Evolutionary conservation across 139 green algal genomes (phyloP).

Genomic region (Chlorella sp.): DNA sequence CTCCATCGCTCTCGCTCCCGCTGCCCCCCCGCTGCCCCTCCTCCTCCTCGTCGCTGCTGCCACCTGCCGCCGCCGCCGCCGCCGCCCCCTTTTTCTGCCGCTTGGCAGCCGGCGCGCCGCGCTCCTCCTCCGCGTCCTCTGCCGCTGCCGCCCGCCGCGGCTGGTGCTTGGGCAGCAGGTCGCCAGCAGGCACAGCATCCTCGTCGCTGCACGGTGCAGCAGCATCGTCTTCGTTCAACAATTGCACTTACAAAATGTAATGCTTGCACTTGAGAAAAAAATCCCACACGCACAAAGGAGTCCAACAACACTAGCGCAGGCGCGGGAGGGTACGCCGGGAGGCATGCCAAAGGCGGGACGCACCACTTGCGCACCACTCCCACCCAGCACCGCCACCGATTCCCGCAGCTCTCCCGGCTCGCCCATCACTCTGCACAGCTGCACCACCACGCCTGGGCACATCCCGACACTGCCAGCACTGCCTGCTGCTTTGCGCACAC

Average conservation of each 20-base stretch:
- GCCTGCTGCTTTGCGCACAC: not conserved
- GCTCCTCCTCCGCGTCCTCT: not conserved
- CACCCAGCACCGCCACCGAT: too few relatives aligned
- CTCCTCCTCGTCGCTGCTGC: slow-evolving; percentile 11
- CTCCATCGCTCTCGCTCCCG: slow-evolving; percentile 31
- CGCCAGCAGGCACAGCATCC: slow-evolving; percentile 1
- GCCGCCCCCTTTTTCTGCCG: not conserved
- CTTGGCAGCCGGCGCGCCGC: not conserved
- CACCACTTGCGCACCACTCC: too few relatives aligned
- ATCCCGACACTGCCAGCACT: not conserved
- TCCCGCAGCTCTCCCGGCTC: too few relatives aligned
- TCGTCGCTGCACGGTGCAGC: slow-evolving; percentile 7
- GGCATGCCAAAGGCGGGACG: too few relatives aligned
- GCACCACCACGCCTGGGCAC: too few relatives aligned
- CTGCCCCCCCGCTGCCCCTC: not conserved
- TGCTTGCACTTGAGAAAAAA: not conserved
- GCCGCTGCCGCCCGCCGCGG: not conserved
- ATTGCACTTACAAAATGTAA: not conserved
- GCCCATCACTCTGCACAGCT: too few relatives aligned
- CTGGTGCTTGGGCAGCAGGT: slow-evolving; percentile 4
- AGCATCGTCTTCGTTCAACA: too few relatives aligned
- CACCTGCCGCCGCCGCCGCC: not conserved
- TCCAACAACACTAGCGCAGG: not conserved
- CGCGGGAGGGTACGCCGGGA: too few relatives aligned
- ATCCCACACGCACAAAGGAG: too few relatives aligned